A percentile compares a stretch with the other conserved stretches of the same genome.
Evolutionary conservation across 75 land plant species (phyloP).

Genomic region (Picea sitchensis): DNA sequence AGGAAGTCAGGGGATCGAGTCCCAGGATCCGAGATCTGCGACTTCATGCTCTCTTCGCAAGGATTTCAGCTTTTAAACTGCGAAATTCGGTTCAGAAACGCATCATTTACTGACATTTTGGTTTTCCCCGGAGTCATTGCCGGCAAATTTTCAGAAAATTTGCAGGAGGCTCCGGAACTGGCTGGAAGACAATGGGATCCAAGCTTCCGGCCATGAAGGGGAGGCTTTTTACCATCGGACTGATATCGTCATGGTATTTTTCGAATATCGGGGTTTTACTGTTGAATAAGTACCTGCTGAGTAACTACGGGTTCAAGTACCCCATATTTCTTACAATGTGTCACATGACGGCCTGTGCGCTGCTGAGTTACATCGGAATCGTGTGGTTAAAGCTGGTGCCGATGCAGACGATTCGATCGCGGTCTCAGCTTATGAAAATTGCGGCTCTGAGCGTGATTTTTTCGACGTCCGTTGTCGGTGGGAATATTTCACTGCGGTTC

Average conservation of each 20-base stretch:
- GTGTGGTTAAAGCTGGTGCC: slow-evolving; percentile 76
- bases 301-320: slow-evolving; percentile 78
- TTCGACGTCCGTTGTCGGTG: slow-evolving; percentile 71
- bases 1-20: not conserved
- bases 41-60: not conserved
- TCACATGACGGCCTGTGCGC: slow-evolving; percentile 78
- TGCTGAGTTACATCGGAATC: slow-evolving; percentile 65
- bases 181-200: not conserved
- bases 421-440: slow-evolving; percentile 66
- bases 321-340: slow-evolving; percentile 85
- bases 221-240: slow-evolving; percentile 39
- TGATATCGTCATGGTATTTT: slow-evolving; percentile 60
- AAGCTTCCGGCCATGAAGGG: not conserved
- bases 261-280: slow-evolving; percentile 80
- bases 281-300: slow-evolving; percentile 73
- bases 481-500: slow-evolving; percentile 62
- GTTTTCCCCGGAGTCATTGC: too few species aligned
- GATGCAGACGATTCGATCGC: slow-evolving; percentile 67
- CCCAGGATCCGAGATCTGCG: not conserved
- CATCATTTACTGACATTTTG: too few species aligned
- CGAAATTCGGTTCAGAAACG: not conserved
- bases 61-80: not conserved
- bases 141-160: too few species aligned
- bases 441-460: slow-evolving; percentile 57
- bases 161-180: too few species aligned